Percentiles rank a stretch among this genome's conserved stretches.
Evolutionary conservation across 257 asterid species (phyloP).

Genomic region (Cordia subcordata): DNA sequence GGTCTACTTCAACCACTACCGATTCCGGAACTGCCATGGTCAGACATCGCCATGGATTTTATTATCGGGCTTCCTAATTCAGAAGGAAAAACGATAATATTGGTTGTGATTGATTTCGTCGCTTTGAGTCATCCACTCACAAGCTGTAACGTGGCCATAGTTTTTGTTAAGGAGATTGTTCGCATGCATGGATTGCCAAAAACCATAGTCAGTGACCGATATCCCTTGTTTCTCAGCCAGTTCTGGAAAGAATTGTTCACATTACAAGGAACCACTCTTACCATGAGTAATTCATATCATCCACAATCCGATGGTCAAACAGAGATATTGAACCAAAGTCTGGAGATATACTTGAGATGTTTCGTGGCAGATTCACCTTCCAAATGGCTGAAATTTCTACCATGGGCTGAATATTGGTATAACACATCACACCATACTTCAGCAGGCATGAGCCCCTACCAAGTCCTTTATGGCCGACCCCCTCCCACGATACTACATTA

Average conservation of each 20-base stretch:
- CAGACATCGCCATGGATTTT: background rate
- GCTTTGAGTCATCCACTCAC: background rate
- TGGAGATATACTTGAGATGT: background rate
- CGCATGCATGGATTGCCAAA: background rate
- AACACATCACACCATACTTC: background rate
- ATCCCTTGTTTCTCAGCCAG: background rate
- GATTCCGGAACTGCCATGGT: background rate
- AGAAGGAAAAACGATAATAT: background rate
- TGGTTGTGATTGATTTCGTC: background rate
- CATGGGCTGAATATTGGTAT: background rate
- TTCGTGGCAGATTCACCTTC: background rate
- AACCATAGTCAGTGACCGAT: background rate
- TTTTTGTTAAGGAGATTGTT: background rate
- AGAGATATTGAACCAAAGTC: background rate
- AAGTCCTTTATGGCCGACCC: background rate
- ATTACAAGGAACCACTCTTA: background rate
- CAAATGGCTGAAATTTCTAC: background rate
- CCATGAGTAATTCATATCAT: no score
- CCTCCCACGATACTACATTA: no score
- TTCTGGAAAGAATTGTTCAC: background rate
- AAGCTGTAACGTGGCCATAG: background rate
- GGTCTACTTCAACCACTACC: background rate
- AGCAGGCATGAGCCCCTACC: background rate
- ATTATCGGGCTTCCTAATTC: background rate
- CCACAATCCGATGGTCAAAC: background rate